These are phyloP conservation scores for Pinus taeda DNA, from an alignment of 75 land plant species.

Conservation along the genomic window DNA sequence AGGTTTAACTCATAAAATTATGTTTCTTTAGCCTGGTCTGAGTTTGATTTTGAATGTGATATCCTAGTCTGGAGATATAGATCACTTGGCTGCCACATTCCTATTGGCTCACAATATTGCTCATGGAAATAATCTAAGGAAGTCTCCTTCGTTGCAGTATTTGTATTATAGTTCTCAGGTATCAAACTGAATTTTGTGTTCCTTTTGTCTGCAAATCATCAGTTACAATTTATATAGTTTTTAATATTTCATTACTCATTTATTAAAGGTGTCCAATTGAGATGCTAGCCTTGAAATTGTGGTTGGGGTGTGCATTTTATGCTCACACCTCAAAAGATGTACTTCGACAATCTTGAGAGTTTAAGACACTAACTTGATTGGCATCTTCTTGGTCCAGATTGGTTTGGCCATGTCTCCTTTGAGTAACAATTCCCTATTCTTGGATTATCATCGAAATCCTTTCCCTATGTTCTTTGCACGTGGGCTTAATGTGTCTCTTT, in stretches of 20 bases:
- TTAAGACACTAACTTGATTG: not conserved
- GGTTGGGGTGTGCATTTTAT: no score
- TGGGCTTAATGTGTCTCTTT: conserved; percentile 54
- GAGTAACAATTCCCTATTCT: conserved; percentile 49
- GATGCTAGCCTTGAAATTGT: no score
- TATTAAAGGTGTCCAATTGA: no score
- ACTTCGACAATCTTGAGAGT: not conserved
- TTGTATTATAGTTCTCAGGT: conserved; percentile 53
- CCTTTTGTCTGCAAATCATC: not conserved
- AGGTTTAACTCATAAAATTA: not conserved
- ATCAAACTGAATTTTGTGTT: not conserved
- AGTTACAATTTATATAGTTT: not conserved
- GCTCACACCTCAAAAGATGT: not conserved
- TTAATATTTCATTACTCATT: not conserved
- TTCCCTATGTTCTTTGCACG: conserved; percentile 60
- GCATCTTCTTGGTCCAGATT: conserved; percentile 23
- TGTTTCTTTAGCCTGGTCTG: not conserved
- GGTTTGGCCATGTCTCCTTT: conserved; percentile 57
- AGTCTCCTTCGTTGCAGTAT: conserved; percentile 53
- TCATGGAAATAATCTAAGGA: conserved; percentile 56
- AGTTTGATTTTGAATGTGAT: not conserved
- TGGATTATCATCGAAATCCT: conserved; percentile 58
- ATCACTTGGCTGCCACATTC: conserved; percentile 55
- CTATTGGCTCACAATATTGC: conserved; percentile 48
- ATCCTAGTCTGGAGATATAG: conserved; percentile 46